These are phyloP conservation scores for Cyclotella atomus DNA, from an alignment of 108 stramenopile genomes.

Conservation along the genomic window DNA sequence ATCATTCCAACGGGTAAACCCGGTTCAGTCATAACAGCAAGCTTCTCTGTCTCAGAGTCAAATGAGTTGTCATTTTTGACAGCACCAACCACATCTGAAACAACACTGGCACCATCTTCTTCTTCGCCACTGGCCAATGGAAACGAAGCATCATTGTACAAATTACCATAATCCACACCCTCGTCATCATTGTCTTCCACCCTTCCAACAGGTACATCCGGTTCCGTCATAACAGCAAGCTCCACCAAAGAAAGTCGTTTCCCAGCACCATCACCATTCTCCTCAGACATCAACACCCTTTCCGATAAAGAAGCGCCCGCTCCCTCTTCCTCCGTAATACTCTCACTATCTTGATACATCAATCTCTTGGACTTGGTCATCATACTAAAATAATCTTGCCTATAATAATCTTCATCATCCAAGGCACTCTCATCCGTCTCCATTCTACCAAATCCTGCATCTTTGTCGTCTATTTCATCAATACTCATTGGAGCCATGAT, in stretches of 20 bases:
- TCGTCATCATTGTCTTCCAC: conserved; percentile 7
- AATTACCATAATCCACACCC: conserved; percentile 28
- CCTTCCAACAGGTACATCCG: conserved; percentile 9
- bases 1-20: conserved; percentile 6
- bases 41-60: no score
- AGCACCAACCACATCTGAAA: not conserved
- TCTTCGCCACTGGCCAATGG: conserved; percentile 1
- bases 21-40: conserved; percentile 12
- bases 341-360: not conserved
- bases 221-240: conserved; percentile 10
- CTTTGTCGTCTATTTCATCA: not conserved
- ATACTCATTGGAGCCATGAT: conserved; percentile 17
- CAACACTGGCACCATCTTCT: not conserved
- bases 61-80: no score
- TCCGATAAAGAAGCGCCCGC: not conserved
- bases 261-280: not conserved
- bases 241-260: conserved; percentile 7
- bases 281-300: conserved; percentile 16
- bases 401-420: conserved; percentile 26
- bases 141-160: conserved; percentile 15
- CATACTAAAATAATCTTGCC: conserved; percentile 23
- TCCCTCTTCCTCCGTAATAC: not conserved
- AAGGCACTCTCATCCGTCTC: conserved; percentile 23
- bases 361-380: conserved; percentile 12
- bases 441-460: not conserved